Conservation (phyloP, 179 eudicot species). For the Actinidia chinensis region DNA sequence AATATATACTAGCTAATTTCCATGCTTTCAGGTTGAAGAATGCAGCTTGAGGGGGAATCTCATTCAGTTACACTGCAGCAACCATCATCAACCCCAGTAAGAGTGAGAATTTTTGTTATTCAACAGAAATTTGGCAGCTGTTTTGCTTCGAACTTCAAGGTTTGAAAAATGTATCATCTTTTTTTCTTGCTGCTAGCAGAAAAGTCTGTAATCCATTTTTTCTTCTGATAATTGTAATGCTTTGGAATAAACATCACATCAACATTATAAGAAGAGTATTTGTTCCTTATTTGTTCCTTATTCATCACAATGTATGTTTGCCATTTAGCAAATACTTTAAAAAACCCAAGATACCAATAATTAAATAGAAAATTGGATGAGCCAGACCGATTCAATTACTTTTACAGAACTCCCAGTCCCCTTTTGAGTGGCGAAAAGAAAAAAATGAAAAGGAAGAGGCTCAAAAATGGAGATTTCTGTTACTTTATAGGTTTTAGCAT, state of each 20-base stretch:
- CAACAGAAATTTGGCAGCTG: neutral
- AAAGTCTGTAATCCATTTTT: neutral
- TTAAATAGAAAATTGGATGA: too few species aligned
- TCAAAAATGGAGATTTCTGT: too few species aligned
- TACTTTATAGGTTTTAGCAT: too few species aligned
- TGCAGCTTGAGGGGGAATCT: constrained; percentile 62
- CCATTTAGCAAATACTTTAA: too few species aligned
- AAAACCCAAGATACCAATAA: too few species aligned
- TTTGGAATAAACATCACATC: too few species aligned
- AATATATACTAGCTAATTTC: neutral
- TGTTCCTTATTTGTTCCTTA: too few species aligned
- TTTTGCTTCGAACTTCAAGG: neutral
- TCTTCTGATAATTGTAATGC: neutral
- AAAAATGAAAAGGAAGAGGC: too few species aligned
- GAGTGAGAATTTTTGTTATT: neutral
- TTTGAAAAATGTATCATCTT: neutral
- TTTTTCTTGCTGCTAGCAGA: neutral
- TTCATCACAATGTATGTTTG: too few species aligned
- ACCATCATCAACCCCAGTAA: constrained; percentile 11
- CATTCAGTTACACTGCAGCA: constrained; percentile 40
- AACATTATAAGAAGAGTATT: neutral
- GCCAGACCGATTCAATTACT: too few species aligned
- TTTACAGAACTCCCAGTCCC: too few species aligned
- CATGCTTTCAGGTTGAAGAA: constrained; percentile 49
- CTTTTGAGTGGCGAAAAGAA: too few species aligned